Evolutionary conservation across 164 flowering plant genomes (phyloP), one percentile per base, ranked within the genome.

Genomic region (Umbilicus rupestris): DNA sequence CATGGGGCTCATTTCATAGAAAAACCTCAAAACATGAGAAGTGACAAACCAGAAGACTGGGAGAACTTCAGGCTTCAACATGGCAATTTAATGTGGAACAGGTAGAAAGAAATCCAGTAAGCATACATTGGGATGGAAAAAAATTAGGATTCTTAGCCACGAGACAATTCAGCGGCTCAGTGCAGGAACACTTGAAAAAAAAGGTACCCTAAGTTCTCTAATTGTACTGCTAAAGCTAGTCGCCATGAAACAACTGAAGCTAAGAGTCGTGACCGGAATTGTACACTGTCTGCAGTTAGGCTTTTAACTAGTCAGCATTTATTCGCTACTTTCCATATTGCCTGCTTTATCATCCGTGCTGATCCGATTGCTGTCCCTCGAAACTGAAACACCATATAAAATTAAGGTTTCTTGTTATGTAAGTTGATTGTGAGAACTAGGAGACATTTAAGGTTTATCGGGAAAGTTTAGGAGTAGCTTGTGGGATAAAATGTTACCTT

Each of bases 301-400:
- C 57, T 50, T 2, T 28, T 20, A 59, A 35, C 64, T 41, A 57
- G 35, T 77, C 77, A 74, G 64, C 63, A 71, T 63, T 71, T 75
- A 9, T 68, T 42, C 1, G 78, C 62, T 50, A 86, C 72, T 75
- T 78, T 84, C 76, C 77, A 78, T 29, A 92, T 76, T 58, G 87
- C 85, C 75, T 84, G 80, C 68, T 79, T 84, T 68, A 89, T 86
- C 83, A 75, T 78, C 58, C 82, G 84, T 46, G 79, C 83, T 16
- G 95, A 81, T 65, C 81, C 76, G 62, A 71, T 70, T 16, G 81
- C 82, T 39, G 73, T 65, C 72, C 95, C 88, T 69, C 79, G 81
- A 66, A 79, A 79, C 98, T 89, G 96, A 76, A 80, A 67, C 37
- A 26, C 49, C 63, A 33, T 46, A 63, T 39, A 24, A 39, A 29